phyloP scores from a whole-genome alignment of 345 rosid species.

The Gossypium bickii region DNA sequence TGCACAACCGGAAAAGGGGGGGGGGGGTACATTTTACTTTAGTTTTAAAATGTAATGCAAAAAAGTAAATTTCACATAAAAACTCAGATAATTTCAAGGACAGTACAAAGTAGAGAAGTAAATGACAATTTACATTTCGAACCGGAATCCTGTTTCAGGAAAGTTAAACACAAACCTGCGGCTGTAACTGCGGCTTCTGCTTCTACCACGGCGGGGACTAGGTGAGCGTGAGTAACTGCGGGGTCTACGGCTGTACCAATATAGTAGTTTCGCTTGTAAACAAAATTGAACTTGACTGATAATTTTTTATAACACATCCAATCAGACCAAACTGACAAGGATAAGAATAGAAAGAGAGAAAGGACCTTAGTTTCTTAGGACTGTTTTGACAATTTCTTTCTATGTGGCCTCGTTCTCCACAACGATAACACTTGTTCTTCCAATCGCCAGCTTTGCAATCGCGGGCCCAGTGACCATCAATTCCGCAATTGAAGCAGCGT shows the following conservation, averaged over 20 bases:
- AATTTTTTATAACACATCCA: neutral
- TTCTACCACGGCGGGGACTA: conserved; percentile 62
- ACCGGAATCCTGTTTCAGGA: neutral
- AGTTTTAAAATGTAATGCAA: neutral
- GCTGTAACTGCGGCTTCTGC: conserved; percentile 76
- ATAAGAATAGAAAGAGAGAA: neutral
- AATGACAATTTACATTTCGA: neutral
- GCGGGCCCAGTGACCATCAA: conserved; percentile 93
- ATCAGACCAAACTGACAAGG: neutral
- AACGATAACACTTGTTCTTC: conserved; percentile 82
- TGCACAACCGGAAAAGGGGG: neutral
- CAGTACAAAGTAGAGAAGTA: neutral
- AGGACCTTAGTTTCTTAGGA: conserved; percentile 60
- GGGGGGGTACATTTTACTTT: neutral
- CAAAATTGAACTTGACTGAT: neutral
- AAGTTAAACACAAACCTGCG: conserved; percentile 33
- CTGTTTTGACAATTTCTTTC: conserved; percentile 83
- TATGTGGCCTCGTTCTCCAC: conserved; percentile 83
- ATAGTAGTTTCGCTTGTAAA: neutral
- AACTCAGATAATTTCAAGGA: neutral
- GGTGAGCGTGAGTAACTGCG: conserved; percentile 61
- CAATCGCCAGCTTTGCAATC: conserved; percentile 93
- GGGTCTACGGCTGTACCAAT: conserved; percentile 30
- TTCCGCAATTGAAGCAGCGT: conserved; percentile 77
- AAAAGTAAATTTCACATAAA: neutral